These are phyloP conservation scores for Paramecium pentaurelia DNA, from an alignment of 73 alveolate species.

Conservation along the genomic window DNA sequence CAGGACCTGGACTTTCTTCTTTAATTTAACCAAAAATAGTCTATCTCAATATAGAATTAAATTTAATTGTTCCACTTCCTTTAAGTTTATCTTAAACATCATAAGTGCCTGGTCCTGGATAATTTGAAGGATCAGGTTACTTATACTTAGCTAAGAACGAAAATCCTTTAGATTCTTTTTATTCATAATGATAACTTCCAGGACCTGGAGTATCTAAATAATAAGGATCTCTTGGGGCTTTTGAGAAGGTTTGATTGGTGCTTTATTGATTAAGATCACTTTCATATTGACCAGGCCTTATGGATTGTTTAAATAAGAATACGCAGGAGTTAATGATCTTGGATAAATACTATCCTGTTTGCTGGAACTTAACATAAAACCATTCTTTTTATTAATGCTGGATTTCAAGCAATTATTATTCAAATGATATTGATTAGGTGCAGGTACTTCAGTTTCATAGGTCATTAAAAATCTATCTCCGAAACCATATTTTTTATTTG, in stretches of 20 bases:
- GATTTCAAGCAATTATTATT: not conserved
- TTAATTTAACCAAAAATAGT: not conserved
- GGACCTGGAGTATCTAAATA: not conserved
- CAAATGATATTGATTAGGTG: not conserved
- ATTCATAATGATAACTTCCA: not conserved
- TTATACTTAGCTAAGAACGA: not conserved
- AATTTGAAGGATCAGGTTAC: not conserved
- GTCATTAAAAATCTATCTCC: not conserved
- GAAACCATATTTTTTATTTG: not conserved
- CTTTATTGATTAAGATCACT: not conserved
- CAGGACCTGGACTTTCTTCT: conserved; percentile 11
- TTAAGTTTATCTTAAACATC: not conserved
- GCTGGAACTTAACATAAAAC: not conserved
- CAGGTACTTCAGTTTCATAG: not conserved
- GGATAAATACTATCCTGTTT: not conserved
- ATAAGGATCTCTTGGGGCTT: not conserved
- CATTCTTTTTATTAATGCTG: not conserved
- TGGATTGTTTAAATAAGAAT: not conserved
- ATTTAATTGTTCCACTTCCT: not conserved
- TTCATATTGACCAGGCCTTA: not conserved
- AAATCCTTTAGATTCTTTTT: not conserved
- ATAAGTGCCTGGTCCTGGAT: not conserved
- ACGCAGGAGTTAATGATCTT: conserved; percentile 8
- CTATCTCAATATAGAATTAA: not conserved
- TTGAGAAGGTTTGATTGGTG: not conserved